Base-by-base conservation (phyloP, 1,139 yeast genomes). In the Pichia sp. region DNA sequence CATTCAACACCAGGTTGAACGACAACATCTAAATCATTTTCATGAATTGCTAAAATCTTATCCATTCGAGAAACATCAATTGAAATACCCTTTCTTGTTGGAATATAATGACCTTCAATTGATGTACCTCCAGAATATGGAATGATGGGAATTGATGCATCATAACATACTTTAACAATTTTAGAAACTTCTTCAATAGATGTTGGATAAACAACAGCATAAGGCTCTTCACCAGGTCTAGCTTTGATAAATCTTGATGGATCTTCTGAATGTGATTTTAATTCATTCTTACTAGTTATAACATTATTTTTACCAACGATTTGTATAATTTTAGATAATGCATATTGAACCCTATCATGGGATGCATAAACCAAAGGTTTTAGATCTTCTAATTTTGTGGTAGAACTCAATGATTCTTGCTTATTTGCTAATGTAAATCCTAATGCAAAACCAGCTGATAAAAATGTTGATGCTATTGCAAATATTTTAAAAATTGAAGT, bases 101-200 rank as follows among this genome's bases (percentile, higher is more conserved):
- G 87, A 62, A 84, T 80, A 60, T 77, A 83, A 52, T 86, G 90
- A 9, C 95, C 95, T 66, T 86, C 95, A 34, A 86, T 69, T 0
- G 94, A 83, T 0, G 95, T 86, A 52, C 89, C 83, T 0, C 95
- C 95, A 1, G 88, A 80, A 59, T 75, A 81, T 7, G 95, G 88
- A 29, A 85, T 79, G 25, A 86, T 74, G 0, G 95, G 95, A 3
- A 86, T 79, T 29, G 73, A 62, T 59, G 75, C 76, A 56, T 78
- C 72, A 60, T 83, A 76, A 43, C 84, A 81, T 38, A 85, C 69
- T 62, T 79, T 77, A 63, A 83, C 66, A 11, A 86, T 69, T 55
- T 73, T 63, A 2, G 85, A 73, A 3, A 86, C 92, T 53, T 86
- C 77, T 53, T 81, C 82, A 0, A 90, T 82, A 27, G 76, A 64